Evolutionary conservation across 495 filamentous ascomycete genomes (phyloP).

Genomic region (Coniosporium apollinis): DNA sequence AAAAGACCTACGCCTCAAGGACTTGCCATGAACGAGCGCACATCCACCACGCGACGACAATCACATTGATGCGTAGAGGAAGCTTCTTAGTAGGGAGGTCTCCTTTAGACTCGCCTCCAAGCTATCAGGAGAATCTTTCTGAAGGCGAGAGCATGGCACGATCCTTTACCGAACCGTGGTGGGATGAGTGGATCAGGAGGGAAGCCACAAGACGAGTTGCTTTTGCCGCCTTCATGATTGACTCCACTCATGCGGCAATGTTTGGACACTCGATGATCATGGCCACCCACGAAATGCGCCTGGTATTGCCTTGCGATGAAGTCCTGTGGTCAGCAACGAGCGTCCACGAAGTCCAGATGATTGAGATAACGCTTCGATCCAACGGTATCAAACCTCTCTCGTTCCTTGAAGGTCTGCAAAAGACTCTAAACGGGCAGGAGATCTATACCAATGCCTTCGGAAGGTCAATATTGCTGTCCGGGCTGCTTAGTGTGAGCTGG

Average conservation of each 20-base stretch:
- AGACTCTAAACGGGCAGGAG: slow-evolving; percentile 69
- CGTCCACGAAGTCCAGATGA: slow-evolving; percentile 69
- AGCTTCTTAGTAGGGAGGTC: slow-evolving; percentile 83
- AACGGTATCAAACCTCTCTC: slow-evolving; percentile 74
- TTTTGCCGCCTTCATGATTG: slow-evolving; percentile 89
- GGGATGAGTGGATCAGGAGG: slow-evolving; percentile 92
- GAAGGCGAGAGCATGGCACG: slow-evolving; percentile 39
- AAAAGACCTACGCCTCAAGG: slow-evolving; percentile 90
- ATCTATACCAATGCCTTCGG: slow-evolving; percentile 92
- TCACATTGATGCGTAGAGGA: slow-evolving; percentile 88
- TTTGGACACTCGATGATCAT: slow-evolving; percentile 95
- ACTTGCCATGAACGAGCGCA: slow-evolving; percentile 88
- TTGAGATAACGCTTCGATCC: slow-evolving; percentile 69
- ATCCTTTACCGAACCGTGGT: slow-evolving; percentile 85
- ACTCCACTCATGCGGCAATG: slow-evolving; percentile 94
- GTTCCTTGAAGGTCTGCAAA: slow-evolving; percentile 83
- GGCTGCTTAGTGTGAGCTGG: slow-evolving; percentile 84
- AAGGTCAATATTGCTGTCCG: slow-evolving; percentile 84
- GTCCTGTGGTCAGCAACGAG: slow-evolving; percentile 85
- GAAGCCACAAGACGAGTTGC: slow-evolving; percentile 82
- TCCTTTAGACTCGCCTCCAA: slow-evolving; percentile 69
- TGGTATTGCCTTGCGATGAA: slow-evolving; percentile 88
- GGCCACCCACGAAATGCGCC: slow-evolving; percentile 88
- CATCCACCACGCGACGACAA: slow-evolving; percentile 90
- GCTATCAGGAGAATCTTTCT: slow-evolving; percentile 33